Percentiles rank a stretch among this genome's conserved stretches.
Conservation (phyloP, 257 asterid genomes). For the Primulina eburnea region DNA sequence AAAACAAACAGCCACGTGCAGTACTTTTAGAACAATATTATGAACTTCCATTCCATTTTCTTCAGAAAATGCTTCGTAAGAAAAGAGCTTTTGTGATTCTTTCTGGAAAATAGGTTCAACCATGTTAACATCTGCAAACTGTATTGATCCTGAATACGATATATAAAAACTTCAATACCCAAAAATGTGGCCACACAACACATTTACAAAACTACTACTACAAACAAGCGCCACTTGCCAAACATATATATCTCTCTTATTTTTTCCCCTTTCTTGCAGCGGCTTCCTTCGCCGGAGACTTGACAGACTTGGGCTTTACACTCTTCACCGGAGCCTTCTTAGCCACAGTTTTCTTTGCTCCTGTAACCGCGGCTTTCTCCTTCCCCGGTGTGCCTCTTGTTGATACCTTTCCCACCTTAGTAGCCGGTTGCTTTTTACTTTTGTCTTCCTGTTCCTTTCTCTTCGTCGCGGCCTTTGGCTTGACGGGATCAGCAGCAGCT, state of each 20-base stretch:
- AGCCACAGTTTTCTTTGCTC: not conserved
- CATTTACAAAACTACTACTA: constrained; percentile 50
- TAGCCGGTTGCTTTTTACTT: constrained; percentile 26
- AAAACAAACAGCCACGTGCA: not conserved
- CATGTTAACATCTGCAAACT: not conserved
- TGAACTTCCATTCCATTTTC: not conserved
- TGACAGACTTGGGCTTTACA: constrained; percentile 28
- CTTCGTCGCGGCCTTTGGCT: constrained; percentile 41
- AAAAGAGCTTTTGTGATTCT: not conserved
- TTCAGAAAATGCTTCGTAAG: not conserved
- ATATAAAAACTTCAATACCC: not conserved
- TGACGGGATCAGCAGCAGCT: constrained; percentile 32
- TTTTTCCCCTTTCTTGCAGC: constrained; percentile 45
- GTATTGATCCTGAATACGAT: not conserved
- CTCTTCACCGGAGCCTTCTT: constrained; percentile 34
- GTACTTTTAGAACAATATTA: no score
- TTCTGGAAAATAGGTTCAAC: not conserved
- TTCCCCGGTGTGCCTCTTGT: constrained; percentile 49
- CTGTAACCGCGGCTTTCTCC: constrained; percentile 13
- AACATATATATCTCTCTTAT: constrained; percentile 28
- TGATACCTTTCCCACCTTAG: constrained; percentile 47
- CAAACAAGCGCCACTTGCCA: constrained; percentile 29
- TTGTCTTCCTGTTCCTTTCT: constrained; percentile 49
- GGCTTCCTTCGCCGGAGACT: constrained; percentile 39
- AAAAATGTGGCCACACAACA: not conserved